Conservation (phyloP, 2,329 filamentous ascomycete species). For the Phialocephala sp. region DNA sequence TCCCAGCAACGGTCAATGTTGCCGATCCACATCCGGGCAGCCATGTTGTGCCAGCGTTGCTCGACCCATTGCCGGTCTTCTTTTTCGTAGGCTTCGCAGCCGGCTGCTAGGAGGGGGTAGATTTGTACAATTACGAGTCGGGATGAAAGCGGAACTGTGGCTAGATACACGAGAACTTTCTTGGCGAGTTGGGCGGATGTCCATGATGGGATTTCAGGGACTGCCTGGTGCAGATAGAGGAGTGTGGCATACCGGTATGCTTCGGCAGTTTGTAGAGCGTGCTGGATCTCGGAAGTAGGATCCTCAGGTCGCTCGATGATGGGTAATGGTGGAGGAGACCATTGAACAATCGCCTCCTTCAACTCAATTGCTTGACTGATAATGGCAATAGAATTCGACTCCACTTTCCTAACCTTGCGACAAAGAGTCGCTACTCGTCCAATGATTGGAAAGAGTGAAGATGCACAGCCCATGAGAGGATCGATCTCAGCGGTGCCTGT, state of each 20-base stretch:
- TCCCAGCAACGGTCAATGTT: conserved; percentile 70
- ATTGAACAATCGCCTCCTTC: conserved; percentile 64
- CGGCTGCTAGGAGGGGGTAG: conserved; percentile 70
- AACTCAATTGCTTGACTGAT: conserved; percentile 67
- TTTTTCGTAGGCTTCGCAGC: conserved; percentile 63
- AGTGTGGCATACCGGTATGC: conserved; percentile 72
- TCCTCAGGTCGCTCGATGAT: conserved; percentile 68
- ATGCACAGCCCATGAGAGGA: conserved; percentile 72
- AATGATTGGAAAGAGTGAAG: conserved; percentile 71
- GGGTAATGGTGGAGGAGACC: conserved; percentile 57
- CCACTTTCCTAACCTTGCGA: conserved; percentile 60
- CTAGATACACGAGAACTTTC: conserved; percentile 64
- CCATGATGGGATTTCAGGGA: conserved; percentile 69
- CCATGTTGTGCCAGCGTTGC: conserved; percentile 66
- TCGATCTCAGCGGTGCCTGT: conserved; percentile 59
- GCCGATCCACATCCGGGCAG: conserved; percentile 66
- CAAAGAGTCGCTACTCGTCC: conserved; percentile 69
- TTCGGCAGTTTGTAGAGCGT: conserved; percentile 69
- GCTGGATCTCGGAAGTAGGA: conserved; percentile 63
- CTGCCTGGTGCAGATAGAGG: conserved; percentile 70
- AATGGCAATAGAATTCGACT: conserved; percentile 61
- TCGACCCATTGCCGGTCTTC: conserved; percentile 70
- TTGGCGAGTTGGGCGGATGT: conserved; percentile 63
- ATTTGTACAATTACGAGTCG: conserved; percentile 72
- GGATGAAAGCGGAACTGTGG: conserved; percentile 66